Conservation (phyloP, 441 rosid genomes). For the Raphanus hybrid region DNA sequence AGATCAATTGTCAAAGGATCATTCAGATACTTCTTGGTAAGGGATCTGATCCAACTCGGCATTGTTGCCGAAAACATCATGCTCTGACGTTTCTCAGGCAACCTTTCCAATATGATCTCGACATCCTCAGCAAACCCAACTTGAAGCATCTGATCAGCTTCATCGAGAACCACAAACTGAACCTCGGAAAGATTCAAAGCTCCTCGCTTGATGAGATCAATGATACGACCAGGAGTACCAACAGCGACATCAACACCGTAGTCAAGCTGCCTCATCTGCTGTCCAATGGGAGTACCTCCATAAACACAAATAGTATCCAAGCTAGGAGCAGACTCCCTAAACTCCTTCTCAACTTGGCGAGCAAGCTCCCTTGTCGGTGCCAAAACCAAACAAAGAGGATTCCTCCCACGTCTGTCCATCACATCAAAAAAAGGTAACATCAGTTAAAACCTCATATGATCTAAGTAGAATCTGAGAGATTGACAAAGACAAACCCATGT, state of each 20-base stretch:
- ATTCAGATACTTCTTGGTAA: slow-evolving; percentile 68
- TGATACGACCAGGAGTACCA: slow-evolving; percentile 94
- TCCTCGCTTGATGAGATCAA: slow-evolving; percentile 85
- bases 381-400: slow-evolving; percentile 82
- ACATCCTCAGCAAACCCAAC: slow-evolving; percentile 92
- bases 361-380: slow-evolving; percentile 97
- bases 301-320: slow-evolving; percentile 81
- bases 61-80: slow-evolving; percentile 96
- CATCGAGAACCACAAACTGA: slow-evolving; percentile 85
- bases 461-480: no score
- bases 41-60: slow-evolving; percentile 84
- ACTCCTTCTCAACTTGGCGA: slow-evolving; percentile 85
- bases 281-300: slow-evolving; percentile 77
- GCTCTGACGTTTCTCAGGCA: slow-evolving; percentile 81
- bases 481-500: slow-evolving; percentile 56
- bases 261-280: slow-evolving; percentile 75
- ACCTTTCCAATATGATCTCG: slow-evolving; percentile 65
- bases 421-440: neutral
- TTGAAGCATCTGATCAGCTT: slow-evolving; percentile 97
- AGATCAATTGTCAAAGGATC: slow-evolving; percentile 85
- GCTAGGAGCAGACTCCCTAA: slow-evolving; percentile 70
- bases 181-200: slow-evolving; percentile 70
- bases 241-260: slow-evolving; percentile 86
- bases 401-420: slow-evolving; percentile 64
- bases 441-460: no score